Conservation (phyloP, 2,329 filamentous ascomycete species). For the Trichoderma sp. region DNA sequence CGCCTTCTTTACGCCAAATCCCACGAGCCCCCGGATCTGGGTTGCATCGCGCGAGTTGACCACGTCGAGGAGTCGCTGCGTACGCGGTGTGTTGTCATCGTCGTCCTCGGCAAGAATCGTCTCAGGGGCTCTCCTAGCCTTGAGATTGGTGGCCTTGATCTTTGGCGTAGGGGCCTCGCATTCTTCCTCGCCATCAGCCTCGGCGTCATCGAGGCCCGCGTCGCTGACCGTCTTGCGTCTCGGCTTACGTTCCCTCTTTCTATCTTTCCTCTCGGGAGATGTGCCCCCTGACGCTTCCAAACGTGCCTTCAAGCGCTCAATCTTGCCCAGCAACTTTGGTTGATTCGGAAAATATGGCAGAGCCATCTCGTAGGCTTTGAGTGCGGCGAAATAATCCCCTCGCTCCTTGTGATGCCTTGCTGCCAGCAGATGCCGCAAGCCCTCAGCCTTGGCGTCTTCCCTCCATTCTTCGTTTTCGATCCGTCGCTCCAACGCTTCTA, state of each 20-base stretch:
- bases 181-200: constrained; percentile 38
- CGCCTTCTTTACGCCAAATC: constrained; percentile 74
- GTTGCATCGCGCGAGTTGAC: constrained; percentile 72
- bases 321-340: constrained; percentile 72
- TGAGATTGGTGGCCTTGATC: constrained; percentile 40
- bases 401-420: constrained; percentile 86
- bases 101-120: constrained; percentile 43
- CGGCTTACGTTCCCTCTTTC: constrained; percentile 32
- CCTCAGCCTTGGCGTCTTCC: constrained; percentile 78
- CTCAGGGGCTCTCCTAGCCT: constrained; percentile 36
- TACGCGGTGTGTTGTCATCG: constrained; percentile 54
- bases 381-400: constrained; percentile 74
- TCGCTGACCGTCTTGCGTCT: constrained; percentile 31
- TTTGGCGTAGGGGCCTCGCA: constrained; percentile 33
- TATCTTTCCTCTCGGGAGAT: constrained; percentile 31
- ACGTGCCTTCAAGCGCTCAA: constrained; percentile 61
- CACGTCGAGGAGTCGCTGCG: constrained; percentile 65
- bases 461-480: constrained; percentile 65
- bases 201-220: constrained; percentile 30
- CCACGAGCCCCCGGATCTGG: constrained; percentile 67
- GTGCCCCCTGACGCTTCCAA: constrained; percentile 42
- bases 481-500: constrained; percentile 84
- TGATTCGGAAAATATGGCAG: constrained; percentile 85
- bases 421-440: constrained; percentile 83
- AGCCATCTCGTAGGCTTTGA: constrained; percentile 85